These are phyloP conservation scores for Roridomyces roridus DNA, from an alignment of 768 basidiomycete genomes.

Conservation along the genomic window DNA sequence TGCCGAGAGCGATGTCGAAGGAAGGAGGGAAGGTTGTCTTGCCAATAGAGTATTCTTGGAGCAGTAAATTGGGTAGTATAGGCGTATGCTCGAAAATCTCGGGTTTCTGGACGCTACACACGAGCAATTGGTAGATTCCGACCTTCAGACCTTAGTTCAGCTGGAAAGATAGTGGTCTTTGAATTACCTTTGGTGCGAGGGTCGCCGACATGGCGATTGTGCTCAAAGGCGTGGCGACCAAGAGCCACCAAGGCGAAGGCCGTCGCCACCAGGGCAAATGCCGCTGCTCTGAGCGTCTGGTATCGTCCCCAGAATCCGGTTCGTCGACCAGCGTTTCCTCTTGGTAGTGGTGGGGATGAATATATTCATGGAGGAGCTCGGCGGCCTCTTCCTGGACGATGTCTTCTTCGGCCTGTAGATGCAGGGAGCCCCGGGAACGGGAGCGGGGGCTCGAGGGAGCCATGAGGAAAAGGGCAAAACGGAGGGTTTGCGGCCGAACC, in stretches of 20 bases:
- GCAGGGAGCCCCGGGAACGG: conserved; percentile 18
- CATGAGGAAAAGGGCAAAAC: conserved; percentile 7
- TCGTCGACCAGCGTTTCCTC: conserved; percentile 42
- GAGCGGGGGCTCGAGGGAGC: conserved; percentile 14
- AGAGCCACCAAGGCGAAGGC: conserved; percentile 76
- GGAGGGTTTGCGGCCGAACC: not conserved
- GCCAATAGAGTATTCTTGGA: conserved; percentile 12
- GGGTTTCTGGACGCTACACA: conserved; percentile 70
- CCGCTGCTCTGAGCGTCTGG: conserved; percentile 27
- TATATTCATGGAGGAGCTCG: conserved; percentile 53
- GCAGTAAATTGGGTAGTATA: not conserved
- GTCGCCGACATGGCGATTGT: conserved; percentile 62
- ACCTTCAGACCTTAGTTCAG: too few species aligned
- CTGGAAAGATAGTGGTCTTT: too few species aligned
- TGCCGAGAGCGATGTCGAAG: conserved; percentile 15
- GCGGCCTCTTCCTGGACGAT: conserved; percentile 50
- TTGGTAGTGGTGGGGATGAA: conserved; percentile 44
- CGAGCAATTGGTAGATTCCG: conserved; percentile 77
- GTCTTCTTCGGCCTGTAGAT: conserved; percentile 47
- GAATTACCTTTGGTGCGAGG: conserved; percentile 73
- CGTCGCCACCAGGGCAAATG: conserved; percentile 74
- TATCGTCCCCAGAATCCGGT: conserved; percentile 19
- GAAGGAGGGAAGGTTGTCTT: conserved; percentile 19
- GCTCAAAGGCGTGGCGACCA: conserved; percentile 58
- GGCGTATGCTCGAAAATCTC: conserved; percentile 46